Evolutionary conservation across 2,329 filamentous ascomycete genomes (phyloP), one percentile per base, ranked within the genome.

Genomic region (Colletotrichum coccodes): DNA sequence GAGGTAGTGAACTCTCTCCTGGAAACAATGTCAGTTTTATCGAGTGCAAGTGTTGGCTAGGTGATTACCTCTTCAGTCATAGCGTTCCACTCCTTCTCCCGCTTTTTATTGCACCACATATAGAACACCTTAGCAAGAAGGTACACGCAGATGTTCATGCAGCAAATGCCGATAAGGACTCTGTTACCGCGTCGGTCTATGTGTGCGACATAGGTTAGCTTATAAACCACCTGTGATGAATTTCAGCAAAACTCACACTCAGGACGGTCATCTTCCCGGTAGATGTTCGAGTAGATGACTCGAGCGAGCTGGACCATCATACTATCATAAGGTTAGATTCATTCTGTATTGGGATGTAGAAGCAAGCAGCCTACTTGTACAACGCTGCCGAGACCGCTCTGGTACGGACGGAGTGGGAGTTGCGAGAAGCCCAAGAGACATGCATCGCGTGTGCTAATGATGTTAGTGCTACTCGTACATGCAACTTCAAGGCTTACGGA

Each of bases 341-440:
- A n/a, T n/a, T n/a, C n/a, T n/a, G n/a, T n/a, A n/a, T n/a, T n/a
- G n/a, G n/a, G n/a, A n/a, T n/a, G n/a, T n/a, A 21, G 11, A 14
- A n/a, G 6, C 18, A 3, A 7, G n/a, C 8, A 12, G 42, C 60
- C 11, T 38, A 70, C 67, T 90, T 91, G 75, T 91, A 91, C n/a
- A 88, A 78, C 0, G 88, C 89, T 0, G 88, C 86, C 0, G 88
- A 87, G 1, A 92, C 88, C 1, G 90, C 88, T 7, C 90, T 81
- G 6, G 87, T 88, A 12, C 89, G 83, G 11, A 92, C 88, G 1
- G 85, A 83, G 70, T 90, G 89, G 3, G 88, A 86, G 73, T 92
- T 92, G 57, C 87, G 81, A 2, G 81, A 83, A 71, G 81, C 82
- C 82, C 83, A 86, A 26, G 75, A 81, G 4, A 85, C 84, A 70